These are phyloP conservation scores for Colletotrichum musicola DNA, from an alignment of 2,329 filamentous ascomycete species.

Conservation along the genomic window DNA sequence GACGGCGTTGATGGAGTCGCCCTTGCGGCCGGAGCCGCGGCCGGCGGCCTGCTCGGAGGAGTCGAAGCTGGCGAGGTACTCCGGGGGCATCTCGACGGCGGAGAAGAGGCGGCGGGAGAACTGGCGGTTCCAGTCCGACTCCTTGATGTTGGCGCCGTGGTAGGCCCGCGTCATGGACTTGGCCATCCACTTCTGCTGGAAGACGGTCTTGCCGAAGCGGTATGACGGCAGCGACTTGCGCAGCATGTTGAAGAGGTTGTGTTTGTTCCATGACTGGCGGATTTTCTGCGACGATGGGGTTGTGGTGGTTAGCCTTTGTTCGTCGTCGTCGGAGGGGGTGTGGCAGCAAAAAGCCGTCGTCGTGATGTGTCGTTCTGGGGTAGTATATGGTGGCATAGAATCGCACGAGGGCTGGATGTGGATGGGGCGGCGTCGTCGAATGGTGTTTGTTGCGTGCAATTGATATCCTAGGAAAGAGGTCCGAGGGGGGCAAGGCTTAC, in stretches of 20 bases:
- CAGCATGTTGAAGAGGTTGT: conserved; percentile 91
- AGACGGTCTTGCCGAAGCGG: conserved; percentile 75
- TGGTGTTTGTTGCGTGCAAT: conserved; percentile 2
- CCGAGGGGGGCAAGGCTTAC: conserved; percentile 59
- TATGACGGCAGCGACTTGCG: conserved; percentile 62
- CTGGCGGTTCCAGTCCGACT: conserved; percentile 94
- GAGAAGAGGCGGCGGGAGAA: conserved; percentile 85
- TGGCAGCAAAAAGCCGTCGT: too few relatives aligned
- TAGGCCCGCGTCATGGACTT: conserved; percentile 88
- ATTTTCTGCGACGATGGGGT: conserved; percentile 74
- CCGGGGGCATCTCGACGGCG: conserved; percentile 86
- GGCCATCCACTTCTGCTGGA: conserved; percentile 97
- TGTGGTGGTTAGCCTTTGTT: background rate
- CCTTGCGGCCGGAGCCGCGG: conserved; percentile 77
- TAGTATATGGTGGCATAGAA: background rate
- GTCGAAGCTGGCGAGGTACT: conserved; percentile 83
- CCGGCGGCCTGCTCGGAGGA: conserved; percentile 87
- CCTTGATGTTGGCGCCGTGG: conserved; percentile 94
- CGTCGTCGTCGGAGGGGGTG: too few relatives aligned
- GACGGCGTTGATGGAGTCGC: conserved; percentile 41
- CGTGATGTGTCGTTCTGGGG: too few relatives aligned
- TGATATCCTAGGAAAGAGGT: conserved; percentile 18
- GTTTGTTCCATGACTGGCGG: conserved; percentile 97
- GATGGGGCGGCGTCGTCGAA: too few relatives aligned
- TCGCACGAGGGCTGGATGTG: background rate